Base-by-base conservation (phyloP, 2,329 filamentous ascomycete genomes). In the Fusarium coicis region DNA sequence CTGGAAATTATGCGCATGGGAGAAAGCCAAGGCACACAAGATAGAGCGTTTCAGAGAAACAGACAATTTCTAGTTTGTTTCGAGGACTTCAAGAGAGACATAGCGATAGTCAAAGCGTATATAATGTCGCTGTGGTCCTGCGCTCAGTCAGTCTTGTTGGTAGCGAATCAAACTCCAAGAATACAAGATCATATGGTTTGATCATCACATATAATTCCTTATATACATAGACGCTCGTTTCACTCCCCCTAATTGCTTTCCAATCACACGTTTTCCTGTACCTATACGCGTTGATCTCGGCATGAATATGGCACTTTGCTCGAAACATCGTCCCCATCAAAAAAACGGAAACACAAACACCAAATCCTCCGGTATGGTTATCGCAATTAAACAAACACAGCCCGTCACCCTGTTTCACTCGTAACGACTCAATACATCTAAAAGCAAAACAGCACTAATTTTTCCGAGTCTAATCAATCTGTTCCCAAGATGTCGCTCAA, bases 271-370 rank as follows among this genome's bases (percentile, higher is more conserved):
- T 21, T 16, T 19, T 37, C 32, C 36, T 26, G 9, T 46, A 12
- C 30, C 30, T 34, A 28, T 26, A 36, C 60, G 32, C 23, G 18
- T 36, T 16, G 26, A 26, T 54, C 50, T 69, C 46, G 46, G 66
- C 66, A 69, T 69, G 53, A 69, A 65, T 53, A 42, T 57, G 39
- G 42, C 26, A 68, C 66, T 68, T 54, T 57, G 47, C 39, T 44
- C 58, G 66, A 69, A 69, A 69, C 66, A 43, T 53, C 58, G 18
- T n/a, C 52, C 60, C 60, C 39, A 49, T 62, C 10, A 43, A 42
- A 54, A 50, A 57, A 57, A 28, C 61, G 57, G 44, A 69, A 58
- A 64, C 30, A 69, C 58, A 70, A 69, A 70, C 66, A 70, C 65
- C 46, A 70, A 70, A 68, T 47, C 58, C 50, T 70, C 57, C 44